Percentiles rank a stretch among this genome's conserved stretches.
Conservation (phyloP, 139 green algal genomes). For the Microglena sp. region DNA sequence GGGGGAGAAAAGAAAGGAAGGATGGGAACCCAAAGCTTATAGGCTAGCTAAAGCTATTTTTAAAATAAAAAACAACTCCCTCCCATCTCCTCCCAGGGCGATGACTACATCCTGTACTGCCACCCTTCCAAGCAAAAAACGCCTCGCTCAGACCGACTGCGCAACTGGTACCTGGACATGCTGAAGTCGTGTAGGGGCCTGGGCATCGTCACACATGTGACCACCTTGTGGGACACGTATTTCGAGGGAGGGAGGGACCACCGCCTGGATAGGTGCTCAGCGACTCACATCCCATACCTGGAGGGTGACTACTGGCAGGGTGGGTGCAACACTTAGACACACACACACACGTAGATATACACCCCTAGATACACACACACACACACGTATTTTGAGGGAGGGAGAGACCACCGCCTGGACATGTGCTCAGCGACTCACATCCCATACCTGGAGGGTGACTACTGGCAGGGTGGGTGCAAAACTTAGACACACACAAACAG, state of each 20-base stretch:
- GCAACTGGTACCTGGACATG: constrained; percentile 86
- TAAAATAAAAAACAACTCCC: too few species aligned
- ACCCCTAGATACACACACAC: too few species aligned
- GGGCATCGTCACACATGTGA: constrained; percentile 69
- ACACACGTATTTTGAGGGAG: constrained; percentile 84
- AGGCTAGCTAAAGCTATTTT: too few species aligned
- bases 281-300: constrained; percentile 84
- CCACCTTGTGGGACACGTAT: constrained; percentile 92
- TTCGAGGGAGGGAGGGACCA: constrained; percentile 76
- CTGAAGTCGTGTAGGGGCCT: too few species aligned
- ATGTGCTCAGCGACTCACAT: constrained; percentile 47
- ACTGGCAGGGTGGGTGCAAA: constrained; percentile 93
- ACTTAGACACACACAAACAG: too few species aligned
- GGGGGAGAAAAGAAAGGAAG: too few species aligned
- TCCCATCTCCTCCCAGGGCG: constrained; percentile 55
- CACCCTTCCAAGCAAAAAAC: constrained; percentile 93
- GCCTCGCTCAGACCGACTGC: constrained; percentile 72
- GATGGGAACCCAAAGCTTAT: too few species aligned
- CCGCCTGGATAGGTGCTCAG: constrained; percentile 44
- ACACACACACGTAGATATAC: too few species aligned
- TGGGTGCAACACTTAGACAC: too few species aligned
- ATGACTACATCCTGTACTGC: constrained; percentile 99
- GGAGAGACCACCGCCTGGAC: constrained; percentile 60
- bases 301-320: constrained; percentile 99
- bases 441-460: constrained; percentile 98